Evolutionary conservation across 129 eudicot genomes (phyloP).

Genomic region (Pseudognaphalium luteoalbum): DNA sequence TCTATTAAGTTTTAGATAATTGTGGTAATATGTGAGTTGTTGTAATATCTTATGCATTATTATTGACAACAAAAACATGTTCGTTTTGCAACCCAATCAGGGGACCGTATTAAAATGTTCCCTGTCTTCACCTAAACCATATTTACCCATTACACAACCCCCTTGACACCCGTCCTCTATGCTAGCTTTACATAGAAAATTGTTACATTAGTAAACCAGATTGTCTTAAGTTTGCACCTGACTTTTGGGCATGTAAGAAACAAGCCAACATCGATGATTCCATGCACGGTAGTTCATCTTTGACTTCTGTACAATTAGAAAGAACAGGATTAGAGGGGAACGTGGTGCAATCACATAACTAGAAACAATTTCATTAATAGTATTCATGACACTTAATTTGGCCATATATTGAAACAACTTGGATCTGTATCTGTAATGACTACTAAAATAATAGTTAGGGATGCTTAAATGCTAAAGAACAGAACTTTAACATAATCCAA

Average conservation of each 20-base stretch:
- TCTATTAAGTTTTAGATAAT: too few relatives aligned
- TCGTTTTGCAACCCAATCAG: not conserved
- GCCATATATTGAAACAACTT: slow-evolving; percentile 9
- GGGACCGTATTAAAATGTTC: not conserved
- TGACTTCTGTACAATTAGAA: slow-evolving; percentile 54
- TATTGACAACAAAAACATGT: not conserved
- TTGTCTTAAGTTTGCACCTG: slow-evolving; percentile 50
- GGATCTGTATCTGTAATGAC: not conserved
- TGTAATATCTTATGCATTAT: too few relatives aligned
- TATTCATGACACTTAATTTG: slow-evolving; percentile 10
- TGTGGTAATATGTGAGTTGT: too few relatives aligned
- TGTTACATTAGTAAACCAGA: slow-evolving; percentile 8
- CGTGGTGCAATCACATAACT: not conserved
- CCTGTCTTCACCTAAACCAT: not conserved
- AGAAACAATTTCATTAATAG: slow-evolving; percentile 4
- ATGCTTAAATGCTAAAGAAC: not conserved
- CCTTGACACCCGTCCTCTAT: not conserved
- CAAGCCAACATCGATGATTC: slow-evolving; percentile 90
- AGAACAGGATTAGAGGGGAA: slow-evolving; percentile 18
- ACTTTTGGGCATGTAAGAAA: slow-evolving; percentile 60
- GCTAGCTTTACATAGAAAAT: not conserved
- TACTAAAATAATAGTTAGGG: not conserved
- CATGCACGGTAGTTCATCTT: slow-evolving; percentile 98
- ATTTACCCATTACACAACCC: not conserved
- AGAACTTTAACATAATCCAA: slow-evolving; percentile 4